Evolutionary conservation across 805 yeast genomes (phyloP), one percentile per base, ranked within the genome.

Genomic region (Metschnikowia henanensis): DNA sequence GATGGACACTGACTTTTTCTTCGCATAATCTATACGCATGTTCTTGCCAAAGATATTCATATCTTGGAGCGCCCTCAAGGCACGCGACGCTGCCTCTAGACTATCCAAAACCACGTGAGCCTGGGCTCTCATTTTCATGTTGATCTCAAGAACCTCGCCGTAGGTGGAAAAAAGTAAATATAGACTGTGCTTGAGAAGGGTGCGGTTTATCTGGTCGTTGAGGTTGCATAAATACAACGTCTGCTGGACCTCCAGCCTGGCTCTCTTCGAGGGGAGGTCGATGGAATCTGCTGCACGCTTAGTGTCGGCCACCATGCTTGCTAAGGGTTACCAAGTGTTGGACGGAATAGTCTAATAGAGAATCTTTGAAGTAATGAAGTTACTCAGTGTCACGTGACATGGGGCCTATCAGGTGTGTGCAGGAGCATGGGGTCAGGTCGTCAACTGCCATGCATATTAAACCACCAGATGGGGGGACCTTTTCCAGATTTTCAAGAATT

Each of bases 81-180:
- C 87, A 36, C 66, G 38, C 10, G 72, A 66, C 0, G 90, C 82
- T 33, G 75, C 77, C 17, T 72, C 73, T 1, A 66, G 45, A 35
- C 74, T 71, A 26, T 75, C 69, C 50, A 81, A 71, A 1, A 77
- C 65, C 2, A 84, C 60, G 66, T 83, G 85, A 0, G 89, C 90
- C 56, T 83, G 88, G 0, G 89, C 90, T 43, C 87, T 66, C 50
- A 72, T 62, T 44, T 67, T 72, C 42, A 69, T 69, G 40, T 72
- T 68, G 9, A 86, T 69, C 9, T 77, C 75, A 4, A 84, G 57
- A 3, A 86, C 77, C 55, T 83, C 89, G 0, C 89, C 90, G 59
- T 72, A 83, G 0, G 81, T 75, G 12, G 83, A 67, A 51, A 83
- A 83, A 6, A 84, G 56, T 15, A 84, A 55, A 54, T 77, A 83